These are phyloP conservation scores for Babesia divergens DNA, from an alignment of 169 alveolate species.

Conservation along the genomic window DNA sequence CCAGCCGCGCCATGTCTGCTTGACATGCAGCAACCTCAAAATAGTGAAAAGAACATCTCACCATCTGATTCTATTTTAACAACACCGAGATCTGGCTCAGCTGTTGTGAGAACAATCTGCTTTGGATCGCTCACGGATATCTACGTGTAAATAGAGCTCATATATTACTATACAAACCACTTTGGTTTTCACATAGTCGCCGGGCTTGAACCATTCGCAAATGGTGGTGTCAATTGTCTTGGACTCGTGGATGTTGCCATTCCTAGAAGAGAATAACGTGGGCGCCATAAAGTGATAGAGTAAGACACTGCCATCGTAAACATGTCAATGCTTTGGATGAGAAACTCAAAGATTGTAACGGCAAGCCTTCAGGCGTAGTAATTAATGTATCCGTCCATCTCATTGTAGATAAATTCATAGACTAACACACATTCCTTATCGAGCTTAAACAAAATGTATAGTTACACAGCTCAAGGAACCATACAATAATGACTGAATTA, in stretches of 20 bases:
- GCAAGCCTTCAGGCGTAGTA: too few species aligned
- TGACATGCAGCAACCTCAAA: neutral
- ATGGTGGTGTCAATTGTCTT: slow-evolving; percentile 45
- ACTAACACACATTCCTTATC: too few species aligned
- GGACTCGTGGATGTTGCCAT: slow-evolving; percentile 48
- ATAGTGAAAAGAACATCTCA: neutral
- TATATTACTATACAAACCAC: slow-evolving; percentile 16
- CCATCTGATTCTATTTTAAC: slow-evolving; percentile 1
- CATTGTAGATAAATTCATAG: too few species aligned
- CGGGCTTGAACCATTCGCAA: slow-evolving; percentile 60
- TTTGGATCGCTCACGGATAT: slow-evolving; percentile 50
- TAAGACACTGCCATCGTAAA: too few species aligned
- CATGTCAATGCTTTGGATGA: too few species aligned
- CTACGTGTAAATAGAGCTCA: neutral
- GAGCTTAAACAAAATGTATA: too few species aligned
- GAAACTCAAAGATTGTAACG: too few species aligned
- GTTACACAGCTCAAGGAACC: too few species aligned
- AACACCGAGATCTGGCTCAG: slow-evolving; percentile 49
- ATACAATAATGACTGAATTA: neutral
- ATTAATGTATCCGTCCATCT: too few species aligned
- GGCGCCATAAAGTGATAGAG: too few species aligned
- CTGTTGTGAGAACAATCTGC: slow-evolving; percentile 44
- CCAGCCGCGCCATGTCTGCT: too few species aligned
- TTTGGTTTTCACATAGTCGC: slow-evolving; percentile 41
- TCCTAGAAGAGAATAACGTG: too few species aligned